A percentile compares a stretch with the other conserved stretches of the same genome.
Conservation (phyloP, 1,139 yeast genomes). For the Scheffersomyces stambukii region DNA sequence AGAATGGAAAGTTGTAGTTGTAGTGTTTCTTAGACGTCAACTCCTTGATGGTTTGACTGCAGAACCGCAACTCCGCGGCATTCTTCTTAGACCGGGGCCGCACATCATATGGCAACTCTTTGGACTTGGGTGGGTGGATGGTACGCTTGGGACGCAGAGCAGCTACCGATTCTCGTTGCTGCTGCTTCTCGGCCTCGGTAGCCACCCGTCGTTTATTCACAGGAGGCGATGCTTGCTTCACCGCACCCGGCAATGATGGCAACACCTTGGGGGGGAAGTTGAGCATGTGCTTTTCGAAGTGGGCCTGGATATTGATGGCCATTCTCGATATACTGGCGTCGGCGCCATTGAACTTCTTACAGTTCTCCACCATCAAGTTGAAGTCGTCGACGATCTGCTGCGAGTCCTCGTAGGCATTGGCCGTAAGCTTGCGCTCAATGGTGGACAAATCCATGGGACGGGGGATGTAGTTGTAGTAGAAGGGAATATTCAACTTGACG, state of each 20-base stretch:
- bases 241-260: conserved; percentile 48
- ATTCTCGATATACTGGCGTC: conserved; percentile 80
- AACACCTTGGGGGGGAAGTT: conserved; percentile 83
- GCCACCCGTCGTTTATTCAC: conserved; percentile 39
- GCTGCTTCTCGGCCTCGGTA: conserved; percentile 32
- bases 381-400: conserved; percentile 74
- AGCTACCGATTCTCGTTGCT: conserved; percentile 37
- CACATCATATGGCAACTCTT: conserved; percentile 85
- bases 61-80: conserved; percentile 85
- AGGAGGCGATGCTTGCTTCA: conserved; percentile 37
- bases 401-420: conserved; percentile 67
- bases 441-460: conserved; percentile 95
- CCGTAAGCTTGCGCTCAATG: conserved; percentile 72
- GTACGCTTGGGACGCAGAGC: conserved; percentile 84
- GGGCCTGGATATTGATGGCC: conserved; percentile 87
- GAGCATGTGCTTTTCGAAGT: conserved; percentile 89
- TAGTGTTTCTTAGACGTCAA: conserved; percentile 79
- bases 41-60: conserved; percentile 80
- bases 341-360: conserved; percentile 80
- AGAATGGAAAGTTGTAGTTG: conserved; percentile 80
- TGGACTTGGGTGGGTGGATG: conserved; percentile 93
- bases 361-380: conserved; percentile 78
- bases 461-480: conserved; percentile 76
- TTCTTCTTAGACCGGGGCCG: conserved; percentile 90
- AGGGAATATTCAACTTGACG: conserved; percentile 83